Evolutionary conservation across 163 green algal genomes (phyloP).

Genomic region (Scenedesmus sp.): DNA sequence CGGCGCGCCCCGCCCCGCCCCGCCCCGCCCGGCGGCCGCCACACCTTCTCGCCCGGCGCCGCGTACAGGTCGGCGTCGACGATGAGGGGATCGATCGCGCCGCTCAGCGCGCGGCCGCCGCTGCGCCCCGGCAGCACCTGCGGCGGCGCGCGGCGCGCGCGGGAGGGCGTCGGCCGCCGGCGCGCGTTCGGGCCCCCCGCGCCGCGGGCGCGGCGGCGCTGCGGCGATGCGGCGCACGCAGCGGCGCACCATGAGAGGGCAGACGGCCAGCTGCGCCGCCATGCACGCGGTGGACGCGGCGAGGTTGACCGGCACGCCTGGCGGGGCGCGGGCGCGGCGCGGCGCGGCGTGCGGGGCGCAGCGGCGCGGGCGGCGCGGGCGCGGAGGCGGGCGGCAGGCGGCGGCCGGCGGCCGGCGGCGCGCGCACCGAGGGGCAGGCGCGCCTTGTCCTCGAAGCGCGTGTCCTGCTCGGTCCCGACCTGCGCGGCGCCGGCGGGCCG

Average conservation of each 20-base stretch:
- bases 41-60: slow-evolving; percentile 2
- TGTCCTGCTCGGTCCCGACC: not conserved
- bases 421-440: slow-evolving; percentile 26
- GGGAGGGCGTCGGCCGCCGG: too few relatives aligned
- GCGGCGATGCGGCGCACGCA: too few relatives aligned
- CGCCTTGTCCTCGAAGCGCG: slow-evolving; percentile 29
- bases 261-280: slow-evolving; percentile 31
- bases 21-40: too few relatives aligned
- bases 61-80: slow-evolving; percentile 37
- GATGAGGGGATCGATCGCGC: not conserved
- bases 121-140: not conserved
- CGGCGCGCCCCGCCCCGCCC: too few relatives aligned
- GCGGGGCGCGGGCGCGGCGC: too few relatives aligned
- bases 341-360: too few relatives aligned
- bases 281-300: slow-evolving; percentile 16
- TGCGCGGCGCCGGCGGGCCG: too few relatives aligned
- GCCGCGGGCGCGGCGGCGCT: too few relatives aligned
- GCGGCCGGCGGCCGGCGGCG: not conserved
- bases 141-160: not conserved
- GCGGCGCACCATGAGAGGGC: slow-evolving; percentile 20
- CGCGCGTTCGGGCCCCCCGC: too few relatives aligned
- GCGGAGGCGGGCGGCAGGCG: not conserved
- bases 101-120: not conserved
- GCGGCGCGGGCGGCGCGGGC: too few relatives aligned
- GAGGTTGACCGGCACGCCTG: slow-evolving; percentile 34